phyloP scores from a whole-genome alignment of 2,329 filamentous ascomycete species.

The Fusarium vanettenii region DNA sequence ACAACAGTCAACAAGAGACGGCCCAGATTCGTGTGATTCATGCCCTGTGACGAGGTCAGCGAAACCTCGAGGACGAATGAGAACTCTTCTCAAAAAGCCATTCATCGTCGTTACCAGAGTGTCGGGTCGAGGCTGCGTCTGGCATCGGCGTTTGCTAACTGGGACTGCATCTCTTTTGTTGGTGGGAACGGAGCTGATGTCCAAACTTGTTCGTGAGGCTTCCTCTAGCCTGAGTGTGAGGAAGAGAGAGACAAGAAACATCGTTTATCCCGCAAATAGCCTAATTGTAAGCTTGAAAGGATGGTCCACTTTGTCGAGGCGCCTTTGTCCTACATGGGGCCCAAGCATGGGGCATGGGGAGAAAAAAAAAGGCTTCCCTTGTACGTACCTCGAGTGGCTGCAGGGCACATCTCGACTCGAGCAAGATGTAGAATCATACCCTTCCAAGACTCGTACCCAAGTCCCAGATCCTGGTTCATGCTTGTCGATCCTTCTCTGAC shows the following conservation, averaged over 20 bases:
- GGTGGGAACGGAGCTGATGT: neutral
- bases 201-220: neutral
- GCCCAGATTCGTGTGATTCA: conserved; percentile 6
- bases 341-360: neutral
- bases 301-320: neutral
- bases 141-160: neutral
- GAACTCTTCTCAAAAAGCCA: neutral
- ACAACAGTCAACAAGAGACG: neutral
- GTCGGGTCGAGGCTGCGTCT: neutral
- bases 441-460: neutral
- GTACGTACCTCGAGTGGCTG: neutral
- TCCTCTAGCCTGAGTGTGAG: neutral
- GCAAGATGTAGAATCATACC: neutral
- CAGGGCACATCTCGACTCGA: neutral
- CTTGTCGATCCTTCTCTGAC: neutral
- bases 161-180: neutral
- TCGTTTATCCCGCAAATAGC: neutral
- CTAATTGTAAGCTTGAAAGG: neutral
- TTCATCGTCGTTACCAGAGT: neutral
- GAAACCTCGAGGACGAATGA: neutral
- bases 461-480: neutral
- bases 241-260: neutral
- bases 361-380: neutral
- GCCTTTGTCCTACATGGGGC: conserved; percentile 8
- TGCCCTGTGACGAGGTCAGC: conserved; percentile 5